phyloP scores from a whole-genome alignment of 2,329 filamentous ascomycete species.

The Parasarocladium wereldwijsianum region DNA sequence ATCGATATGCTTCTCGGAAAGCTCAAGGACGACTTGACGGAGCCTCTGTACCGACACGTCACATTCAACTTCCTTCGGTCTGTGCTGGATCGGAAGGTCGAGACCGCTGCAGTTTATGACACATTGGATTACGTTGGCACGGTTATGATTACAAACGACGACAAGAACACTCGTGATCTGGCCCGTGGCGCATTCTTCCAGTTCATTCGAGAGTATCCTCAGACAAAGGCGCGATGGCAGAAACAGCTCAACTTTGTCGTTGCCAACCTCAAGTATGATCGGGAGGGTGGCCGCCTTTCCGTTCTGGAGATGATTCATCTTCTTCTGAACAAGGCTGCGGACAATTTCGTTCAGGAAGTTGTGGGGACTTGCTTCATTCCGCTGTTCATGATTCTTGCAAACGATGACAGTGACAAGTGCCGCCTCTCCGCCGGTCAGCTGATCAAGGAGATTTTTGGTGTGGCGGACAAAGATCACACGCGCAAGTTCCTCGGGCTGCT shows the following conservation, averaged over 20 bases:
- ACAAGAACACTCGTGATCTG: conserved; percentile 72
- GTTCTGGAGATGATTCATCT: conserved; percentile 86
- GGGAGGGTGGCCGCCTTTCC: conserved; percentile 76
- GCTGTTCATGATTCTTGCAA: conserved; percentile 69
- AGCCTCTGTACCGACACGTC: conserved; percentile 81
- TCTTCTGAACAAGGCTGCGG: conserved; percentile 70
- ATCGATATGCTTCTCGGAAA: conserved; percentile 71
- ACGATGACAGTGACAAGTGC: conserved; percentile 79
- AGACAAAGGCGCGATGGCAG: conserved; percentile 74
- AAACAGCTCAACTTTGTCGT: conserved; percentile 84
- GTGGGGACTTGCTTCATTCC: conserved; percentile 73
- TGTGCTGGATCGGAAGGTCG: conserved; percentile 69
- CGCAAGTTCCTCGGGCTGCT: conserved; percentile 58
- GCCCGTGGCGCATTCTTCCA: conserved; percentile 85
- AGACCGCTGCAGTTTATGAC: conserved; percentile 83
- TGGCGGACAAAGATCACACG: conserved; percentile 57
- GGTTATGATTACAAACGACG: conserved; percentile 94
- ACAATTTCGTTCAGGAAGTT: conserved; percentile 71
- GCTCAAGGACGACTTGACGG: conserved; percentile 77
- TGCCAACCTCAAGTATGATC: conserved; percentile 80
- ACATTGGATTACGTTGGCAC: conserved; percentile 75
- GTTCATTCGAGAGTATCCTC: conserved; percentile 88
- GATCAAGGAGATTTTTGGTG: conserved; percentile 66
- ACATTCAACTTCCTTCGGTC: conserved; percentile 90
- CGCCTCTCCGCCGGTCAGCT: conserved; percentile 67